These are phyloP conservation scores for Tulasnella sp. DNA, from an alignment of 768 basidiomycete species.

Conservation along the genomic window DNA sequence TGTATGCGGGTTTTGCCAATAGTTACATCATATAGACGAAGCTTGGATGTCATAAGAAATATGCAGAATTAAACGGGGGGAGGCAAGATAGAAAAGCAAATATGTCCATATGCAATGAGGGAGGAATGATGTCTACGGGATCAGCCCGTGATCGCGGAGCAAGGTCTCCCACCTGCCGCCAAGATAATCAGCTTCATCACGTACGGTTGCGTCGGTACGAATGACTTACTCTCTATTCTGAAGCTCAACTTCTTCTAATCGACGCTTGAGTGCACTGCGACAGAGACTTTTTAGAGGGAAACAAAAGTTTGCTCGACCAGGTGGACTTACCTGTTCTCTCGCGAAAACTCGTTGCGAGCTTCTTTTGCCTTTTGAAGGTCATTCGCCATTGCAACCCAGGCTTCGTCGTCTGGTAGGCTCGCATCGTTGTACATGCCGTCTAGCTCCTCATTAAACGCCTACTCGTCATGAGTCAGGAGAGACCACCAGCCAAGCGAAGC, in stretches of 20 bases:
- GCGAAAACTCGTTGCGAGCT: constrained; percentile 62
- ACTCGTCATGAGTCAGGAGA: not conserved
- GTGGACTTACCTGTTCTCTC: constrained; percentile 72
- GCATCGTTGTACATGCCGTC: constrained; percentile 87
- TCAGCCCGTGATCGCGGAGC: constrained; percentile 49
- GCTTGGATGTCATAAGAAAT: constrained; percentile 6
- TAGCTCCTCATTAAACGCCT: constrained; percentile 94
- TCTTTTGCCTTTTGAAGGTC: constrained; percentile 76
- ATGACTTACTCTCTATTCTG: constrained; percentile 62
- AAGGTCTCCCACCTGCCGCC: constrained; percentile 61
- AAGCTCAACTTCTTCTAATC: constrained; percentile 63
- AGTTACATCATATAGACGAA: constrained; percentile 3
- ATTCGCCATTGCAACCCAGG: constrained; percentile 70
- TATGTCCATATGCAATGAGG: not conserved
- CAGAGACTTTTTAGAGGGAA: not conserved
- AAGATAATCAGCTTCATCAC: constrained; percentile 29
- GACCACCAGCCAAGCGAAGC: not conserved
- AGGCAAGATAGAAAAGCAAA: not conserved
- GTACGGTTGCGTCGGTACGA: constrained; percentile 12
- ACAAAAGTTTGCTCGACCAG: constrained; percentile 23
- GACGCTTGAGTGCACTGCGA: constrained; percentile 51
- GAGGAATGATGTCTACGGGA: constrained; percentile 38
- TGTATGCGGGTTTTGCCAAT: constrained; percentile 3
- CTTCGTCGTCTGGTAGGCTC: constrained; percentile 75
- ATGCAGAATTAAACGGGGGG: constrained; percentile 1